Percentiles rank a stretch among this genome's conserved stretches.
These are phyloP conservation scores for Malus fusca DNA, from an alignment of 306 rosid species.

Conservation along the genomic window DNA sequence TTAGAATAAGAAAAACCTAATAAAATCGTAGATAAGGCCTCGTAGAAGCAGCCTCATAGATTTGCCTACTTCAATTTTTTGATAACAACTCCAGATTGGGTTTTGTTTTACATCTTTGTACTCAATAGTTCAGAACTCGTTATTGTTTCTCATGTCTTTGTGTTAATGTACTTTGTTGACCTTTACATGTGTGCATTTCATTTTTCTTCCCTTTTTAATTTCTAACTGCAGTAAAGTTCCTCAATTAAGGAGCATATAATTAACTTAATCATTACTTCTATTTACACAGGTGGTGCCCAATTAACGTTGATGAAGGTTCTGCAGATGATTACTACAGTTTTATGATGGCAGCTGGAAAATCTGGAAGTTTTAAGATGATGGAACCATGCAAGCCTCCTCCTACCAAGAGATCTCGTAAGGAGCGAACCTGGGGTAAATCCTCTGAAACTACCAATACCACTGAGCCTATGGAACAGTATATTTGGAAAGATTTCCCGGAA, in stretches of 20 bases:
- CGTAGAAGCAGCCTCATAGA: not conserved
- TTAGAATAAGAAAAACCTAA: not conserved
- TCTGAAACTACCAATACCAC: conserved; percentile 30
- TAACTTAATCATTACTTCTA: conserved; percentile 4
- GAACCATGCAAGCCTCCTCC: conserved; percentile 61
- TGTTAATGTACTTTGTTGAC: not conserved
- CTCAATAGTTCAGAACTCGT: not conserved
- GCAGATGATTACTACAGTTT: conserved; percentile 58
- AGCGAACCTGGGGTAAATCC: conserved; percentile 45
- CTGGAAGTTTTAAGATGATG: conserved; percentile 38
- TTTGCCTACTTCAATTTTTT: not conserved
- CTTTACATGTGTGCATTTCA: not conserved
- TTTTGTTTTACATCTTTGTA: not conserved
- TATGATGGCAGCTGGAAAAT: conserved; percentile 62
- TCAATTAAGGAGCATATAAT: conserved; percentile 8
- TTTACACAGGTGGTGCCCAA: conserved; percentile 54
- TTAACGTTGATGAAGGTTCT: conserved; percentile 52
- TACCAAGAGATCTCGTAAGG: conserved; percentile 53
- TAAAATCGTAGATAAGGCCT: not conserved
- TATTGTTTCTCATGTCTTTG: not conserved
- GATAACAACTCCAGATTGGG: not conserved
- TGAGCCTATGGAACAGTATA: conserved; percentile 63
- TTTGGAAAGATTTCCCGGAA: conserved; percentile 85
- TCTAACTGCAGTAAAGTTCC: not conserved
- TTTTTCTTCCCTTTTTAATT: not conserved